Conservation (phyloP, 495 filamentous ascomycete species). For the Penicillium robsamsonii region DNA sequence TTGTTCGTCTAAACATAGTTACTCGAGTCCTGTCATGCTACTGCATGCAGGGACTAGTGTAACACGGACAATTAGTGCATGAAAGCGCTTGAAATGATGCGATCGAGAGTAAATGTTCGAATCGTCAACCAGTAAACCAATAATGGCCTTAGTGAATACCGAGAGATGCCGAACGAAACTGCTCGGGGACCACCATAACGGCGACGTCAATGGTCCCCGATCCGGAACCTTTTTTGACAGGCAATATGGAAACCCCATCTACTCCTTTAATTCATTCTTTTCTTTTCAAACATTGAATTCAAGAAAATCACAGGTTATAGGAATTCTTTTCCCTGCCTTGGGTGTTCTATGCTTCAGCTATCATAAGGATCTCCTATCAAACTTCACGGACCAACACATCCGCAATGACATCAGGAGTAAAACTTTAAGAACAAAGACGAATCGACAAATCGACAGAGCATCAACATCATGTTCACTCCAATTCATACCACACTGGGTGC, state of each 20-base stretch:
- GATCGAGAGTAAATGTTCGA: not conserved
- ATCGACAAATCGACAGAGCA: constrained; percentile 2
- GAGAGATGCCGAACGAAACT: constrained; percentile 6
- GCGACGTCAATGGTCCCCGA: constrained; percentile 22
- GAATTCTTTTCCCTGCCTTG: not conserved
- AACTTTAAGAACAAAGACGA: constrained; percentile 16
- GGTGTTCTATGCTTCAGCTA: not conserved
- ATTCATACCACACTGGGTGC: constrained; percentile 56
- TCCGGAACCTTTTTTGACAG: constrained; percentile 9
- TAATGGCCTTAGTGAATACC: not conserved
- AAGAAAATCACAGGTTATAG: not conserved
- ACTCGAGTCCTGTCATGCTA: not conserved
- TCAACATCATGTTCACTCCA: constrained; percentile 56
- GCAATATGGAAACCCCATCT: constrained; percentile 8
- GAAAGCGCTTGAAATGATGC: not conserved
- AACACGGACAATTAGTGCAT: not conserved
- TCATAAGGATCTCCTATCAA: not conserved
- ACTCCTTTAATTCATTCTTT: constrained; percentile 1
- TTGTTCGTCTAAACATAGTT: not conserved
- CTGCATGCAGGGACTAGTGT: not conserved
- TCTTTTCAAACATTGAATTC: not conserved
- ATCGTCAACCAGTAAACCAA: not conserved
- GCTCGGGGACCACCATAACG: constrained; percentile 17
- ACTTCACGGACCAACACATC: not conserved
- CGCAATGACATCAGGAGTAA: constrained; percentile 13